Percentiles rank a stretch among this genome's conserved stretches.
phyloP scores from a whole-genome alignment of 345 rosid genomes.

The Corchorus capsularis region DNA sequence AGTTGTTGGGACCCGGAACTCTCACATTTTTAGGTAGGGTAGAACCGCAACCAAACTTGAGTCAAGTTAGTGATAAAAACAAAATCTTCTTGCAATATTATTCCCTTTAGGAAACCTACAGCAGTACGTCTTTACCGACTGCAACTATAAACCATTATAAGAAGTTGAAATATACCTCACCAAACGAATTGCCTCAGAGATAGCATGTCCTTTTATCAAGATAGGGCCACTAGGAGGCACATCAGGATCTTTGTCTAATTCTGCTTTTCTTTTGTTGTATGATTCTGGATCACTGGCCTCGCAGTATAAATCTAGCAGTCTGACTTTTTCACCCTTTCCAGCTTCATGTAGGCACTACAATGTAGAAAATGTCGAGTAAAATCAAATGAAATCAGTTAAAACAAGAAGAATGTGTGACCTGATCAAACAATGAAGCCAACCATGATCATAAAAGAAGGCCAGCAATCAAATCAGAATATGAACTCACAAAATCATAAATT shows the following conservation, averaged over 20 bases:
- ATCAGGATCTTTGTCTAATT: slow-evolving; percentile 21
- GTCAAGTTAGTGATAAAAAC: background rate
- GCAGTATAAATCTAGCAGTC: slow-evolving; percentile 74
- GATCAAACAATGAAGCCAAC: background rate
- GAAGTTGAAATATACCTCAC: slow-evolving; percentile 56
- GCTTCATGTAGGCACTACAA: slow-evolving; percentile 79
- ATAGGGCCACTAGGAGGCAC: slow-evolving; percentile 33
- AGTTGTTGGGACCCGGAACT: background rate
- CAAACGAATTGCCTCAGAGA: slow-evolving; percentile 50
- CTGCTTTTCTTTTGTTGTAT: slow-evolving; percentile 34
- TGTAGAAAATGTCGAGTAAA: slow-evolving; percentile 17
- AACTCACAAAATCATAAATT: slow-evolving; percentile 1
- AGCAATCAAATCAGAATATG: slow-evolving; percentile 6
- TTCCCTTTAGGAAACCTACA: background rate
- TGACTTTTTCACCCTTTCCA: slow-evolving; percentile 59
- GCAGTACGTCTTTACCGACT: background rate
- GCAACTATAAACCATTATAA: slow-evolving; percentile 13
- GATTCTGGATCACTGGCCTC: slow-evolving; percentile 84
- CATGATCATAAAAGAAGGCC: slow-evolving; percentile 20
- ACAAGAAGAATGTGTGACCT: slow-evolving; percentile 9
- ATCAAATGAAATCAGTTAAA: slow-evolving; percentile 15
- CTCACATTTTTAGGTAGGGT: background rate
- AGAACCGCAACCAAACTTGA: slow-evolving; percentile 1
- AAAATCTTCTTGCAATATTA: background rate
- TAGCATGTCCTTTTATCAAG: slow-evolving; percentile 35